These are phyloP conservation scores for Aspergillus terreus DNA, from an alignment of 2,329 filamentous ascomycete genomes.

Conservation along the genomic window DNA sequence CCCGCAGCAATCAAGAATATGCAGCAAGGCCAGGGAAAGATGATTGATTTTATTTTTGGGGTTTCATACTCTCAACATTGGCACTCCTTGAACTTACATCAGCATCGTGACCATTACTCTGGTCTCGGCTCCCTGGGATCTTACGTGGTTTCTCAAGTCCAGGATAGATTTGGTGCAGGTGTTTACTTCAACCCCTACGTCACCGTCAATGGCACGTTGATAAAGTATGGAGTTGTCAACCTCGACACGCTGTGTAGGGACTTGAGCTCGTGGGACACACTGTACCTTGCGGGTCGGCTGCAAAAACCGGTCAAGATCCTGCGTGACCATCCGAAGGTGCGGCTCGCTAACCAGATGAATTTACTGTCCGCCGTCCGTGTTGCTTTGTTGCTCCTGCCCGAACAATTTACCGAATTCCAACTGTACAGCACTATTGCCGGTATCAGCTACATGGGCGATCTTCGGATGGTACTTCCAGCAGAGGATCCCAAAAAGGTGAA, in stretches of 20 bases:
- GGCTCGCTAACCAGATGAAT: conserved; percentile 93
- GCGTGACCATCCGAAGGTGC: conserved; percentile 85
- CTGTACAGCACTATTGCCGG: conserved; percentile 88
- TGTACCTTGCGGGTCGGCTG: conserved; percentile 92
- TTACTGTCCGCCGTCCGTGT: conserved; percentile 87
- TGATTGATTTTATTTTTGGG: conserved; percentile 98
- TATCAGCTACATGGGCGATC: conserved; percentile 91
- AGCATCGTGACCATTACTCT: conserved; percentile 92
- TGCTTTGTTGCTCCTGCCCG: conserved; percentile 79
- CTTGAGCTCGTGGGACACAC: conserved; percentile 83
- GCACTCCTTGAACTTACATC: conserved; percentile 86
- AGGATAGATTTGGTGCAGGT: conserved; percentile 85
- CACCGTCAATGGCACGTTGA: conserved; percentile 87
- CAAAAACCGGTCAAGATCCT: conserved; percentile 99
- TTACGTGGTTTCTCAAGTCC: conserved; percentile 75
- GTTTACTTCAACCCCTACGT: conserved; percentile 98
- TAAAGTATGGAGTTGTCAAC: conserved; percentile 97
- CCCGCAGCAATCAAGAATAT: conserved; percentile 77
- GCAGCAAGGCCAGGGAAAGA: conserved; percentile 84
- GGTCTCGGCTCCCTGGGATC: conserved; percentile 78
- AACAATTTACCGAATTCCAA: conserved; percentile 78
- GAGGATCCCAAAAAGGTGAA: conserved; percentile 89
- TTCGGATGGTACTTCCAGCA: conserved; percentile 86
- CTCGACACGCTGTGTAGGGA: conserved; percentile 84
- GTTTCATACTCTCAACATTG: conserved; percentile 94